Evolutionary conservation across 768 basidiomycete genomes (phyloP).

Genomic region (Boletellus ananiceps): DNA sequence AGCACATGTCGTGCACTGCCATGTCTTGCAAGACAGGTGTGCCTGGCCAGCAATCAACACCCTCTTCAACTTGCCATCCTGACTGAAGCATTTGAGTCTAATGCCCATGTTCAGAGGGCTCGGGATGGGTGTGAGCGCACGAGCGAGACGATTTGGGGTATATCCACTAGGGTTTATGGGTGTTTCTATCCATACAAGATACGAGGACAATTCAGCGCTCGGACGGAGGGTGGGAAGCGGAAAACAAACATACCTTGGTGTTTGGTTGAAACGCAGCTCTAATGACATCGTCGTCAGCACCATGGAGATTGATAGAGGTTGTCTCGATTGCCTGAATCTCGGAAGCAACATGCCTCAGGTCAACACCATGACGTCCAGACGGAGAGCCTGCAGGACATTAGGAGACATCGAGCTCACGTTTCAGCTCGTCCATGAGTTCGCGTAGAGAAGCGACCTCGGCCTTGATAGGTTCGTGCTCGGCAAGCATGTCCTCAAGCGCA

Average conservation of each 20-base stretch:
- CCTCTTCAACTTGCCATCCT: too few relatives aligned
- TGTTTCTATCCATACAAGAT: constrained; percentile 94
- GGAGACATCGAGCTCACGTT: constrained; percentile 42
- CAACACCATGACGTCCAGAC: constrained; percentile 16
- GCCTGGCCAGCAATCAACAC: too few relatives aligned
- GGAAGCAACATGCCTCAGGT: constrained; percentile 66
- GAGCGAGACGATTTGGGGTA: constrained; percentile 63
- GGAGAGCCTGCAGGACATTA: constrained; percentile 24
- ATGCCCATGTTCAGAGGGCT: constrained; percentile 16
- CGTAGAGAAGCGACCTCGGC: constrained; percentile 69
- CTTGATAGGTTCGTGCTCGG: constrained; percentile 82
- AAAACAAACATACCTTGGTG: constrained; percentile 59
- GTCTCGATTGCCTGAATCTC: too few relatives aligned
- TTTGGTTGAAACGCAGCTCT: constrained; percentile 63
- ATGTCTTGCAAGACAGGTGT: too few relatives aligned
- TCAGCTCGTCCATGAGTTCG: constrained; percentile 65
- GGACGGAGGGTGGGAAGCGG: too few relatives aligned
- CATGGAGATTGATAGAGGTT: constrained; percentile 82
- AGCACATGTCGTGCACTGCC: too few relatives aligned
- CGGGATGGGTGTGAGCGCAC: constrained; percentile 56
- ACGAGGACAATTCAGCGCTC: background rate
- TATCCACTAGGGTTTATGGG: constrained; percentile 95
- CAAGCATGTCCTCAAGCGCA: constrained; percentile 73
- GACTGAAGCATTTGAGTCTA: too few relatives aligned
- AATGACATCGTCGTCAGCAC: constrained; percentile 58